Conservation (phyloP, 352 stramenopile species). For the Phytopythium montanum region DNA sequence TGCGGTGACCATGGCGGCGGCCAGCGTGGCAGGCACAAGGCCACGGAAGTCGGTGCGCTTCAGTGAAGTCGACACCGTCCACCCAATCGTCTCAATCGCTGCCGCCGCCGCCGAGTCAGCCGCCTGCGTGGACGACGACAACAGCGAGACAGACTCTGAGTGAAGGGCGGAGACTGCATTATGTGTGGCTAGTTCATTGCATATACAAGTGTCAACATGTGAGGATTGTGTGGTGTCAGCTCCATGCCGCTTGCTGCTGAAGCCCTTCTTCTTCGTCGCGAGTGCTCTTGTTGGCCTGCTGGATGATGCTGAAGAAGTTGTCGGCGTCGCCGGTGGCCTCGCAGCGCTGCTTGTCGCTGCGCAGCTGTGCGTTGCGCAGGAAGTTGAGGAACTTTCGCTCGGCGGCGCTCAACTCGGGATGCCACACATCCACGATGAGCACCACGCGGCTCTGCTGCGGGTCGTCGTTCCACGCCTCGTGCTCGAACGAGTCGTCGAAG, state of each 20-base stretch:
- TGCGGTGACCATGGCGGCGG: not conserved
- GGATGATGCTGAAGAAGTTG: conserved; percentile 76
- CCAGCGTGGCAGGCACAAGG: conserved; percentile 2
- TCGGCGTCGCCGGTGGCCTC: conserved; percentile 23
- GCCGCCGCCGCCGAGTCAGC: not conserved
- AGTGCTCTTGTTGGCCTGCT: conserved; percentile 32
- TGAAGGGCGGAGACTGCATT: conserved; percentile 6
- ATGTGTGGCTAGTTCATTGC: not conserved
- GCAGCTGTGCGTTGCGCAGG: conserved; percentile 63
- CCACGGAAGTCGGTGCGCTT: conserved; percentile 3
- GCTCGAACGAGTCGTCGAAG: conserved; percentile 98
- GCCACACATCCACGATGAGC: conserved; percentile 95
- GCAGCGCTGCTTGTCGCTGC: conserved; percentile 48
- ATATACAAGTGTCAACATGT: not conserved
- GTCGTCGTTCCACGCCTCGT: conserved; percentile 97
- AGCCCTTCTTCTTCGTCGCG: conserved; percentile 8
- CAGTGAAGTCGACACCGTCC: not conserved
- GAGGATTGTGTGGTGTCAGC: conserved; percentile 14
- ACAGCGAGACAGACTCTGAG: conserved; percentile 26
- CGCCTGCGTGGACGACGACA: conserved; percentile 23
- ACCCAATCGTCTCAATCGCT: not conserved
- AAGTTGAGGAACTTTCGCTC: conserved; percentile 91
- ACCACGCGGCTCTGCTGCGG: conserved; percentile 82
- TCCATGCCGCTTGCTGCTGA: conserved; percentile 41
- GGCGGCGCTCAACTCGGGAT: conserved; percentile 86